Base-by-base conservation (phyloP, 2,329 filamentous ascomycete genomes). In the Calonectria henricotiae region DNA sequence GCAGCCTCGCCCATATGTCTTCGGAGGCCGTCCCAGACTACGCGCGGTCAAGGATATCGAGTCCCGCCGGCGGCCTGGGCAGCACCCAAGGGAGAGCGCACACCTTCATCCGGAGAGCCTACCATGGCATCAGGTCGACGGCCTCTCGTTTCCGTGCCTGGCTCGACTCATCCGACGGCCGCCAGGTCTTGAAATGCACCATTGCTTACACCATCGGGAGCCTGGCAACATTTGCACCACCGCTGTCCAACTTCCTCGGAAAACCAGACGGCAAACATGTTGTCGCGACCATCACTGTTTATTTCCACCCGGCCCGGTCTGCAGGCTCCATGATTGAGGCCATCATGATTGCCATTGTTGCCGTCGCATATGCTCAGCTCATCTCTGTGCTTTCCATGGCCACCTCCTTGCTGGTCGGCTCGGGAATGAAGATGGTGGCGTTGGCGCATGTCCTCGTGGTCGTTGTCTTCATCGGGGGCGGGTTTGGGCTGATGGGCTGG, bases 311-410 rank as follows among this genome's bases (percentile, higher is more conserved):
- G 1, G 94, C 94, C 1, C 88, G 96, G 65, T 94, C 94, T 17
- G 90, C 91, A 9, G 96, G 96, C 0, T 96, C 94, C 71, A 98
- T 98, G 94, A 89, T 94, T 66, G 94, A 98, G 81, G 95, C 95
- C 3, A 89, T 93, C 13, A 83, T 95, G 15, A 90, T 96, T 61
- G 94, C 94, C 4, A 84, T 93, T 20, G 87, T 93, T 13, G 95
- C 94, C 0, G 94, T 98, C 72, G 83, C 91, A 27, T 98, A 97
- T 46, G 83, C 83, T 0, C 82, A 84, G 72, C 84, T 94, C 20
- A 85, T 98, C 30, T 94, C 92, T 8, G 88, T 96, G 63, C 86
- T 94, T 23, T 96, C 94, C 74, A 98, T 98, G 95, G 93, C 89
- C 11, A 90, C 95, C 0, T 94, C 94, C 0, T 91, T 94, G 13